These are phyloP conservation scores for Cladosporium sp. DNA, from an alignment of 2,329 filamentous ascomycete species.

Conservation along the genomic window DNA sequence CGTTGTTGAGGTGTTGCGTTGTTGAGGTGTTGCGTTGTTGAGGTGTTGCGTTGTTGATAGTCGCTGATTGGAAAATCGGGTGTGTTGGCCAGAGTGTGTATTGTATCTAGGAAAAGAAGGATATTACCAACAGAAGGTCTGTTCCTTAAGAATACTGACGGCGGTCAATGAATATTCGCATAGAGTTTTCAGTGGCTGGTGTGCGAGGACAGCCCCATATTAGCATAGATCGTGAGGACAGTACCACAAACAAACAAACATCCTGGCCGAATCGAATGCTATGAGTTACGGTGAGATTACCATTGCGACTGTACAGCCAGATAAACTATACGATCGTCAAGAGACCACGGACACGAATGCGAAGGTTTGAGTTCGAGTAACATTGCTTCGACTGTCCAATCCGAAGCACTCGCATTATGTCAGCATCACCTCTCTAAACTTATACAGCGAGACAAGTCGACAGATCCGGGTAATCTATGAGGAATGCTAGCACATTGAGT, in stretches of 20 bases:
- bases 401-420: not conserved
- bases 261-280: not conserved
- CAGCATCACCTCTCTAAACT: not conserved
- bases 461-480: not conserved
- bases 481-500: not conserved
- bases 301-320: not conserved
- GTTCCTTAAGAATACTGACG: not conserved
- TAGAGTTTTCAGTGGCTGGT: not conserved
- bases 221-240: not conserved
- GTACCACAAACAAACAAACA: not conserved
- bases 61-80: not conserved
- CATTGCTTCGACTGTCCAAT: not conserved
- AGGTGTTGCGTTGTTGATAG: not conserved
- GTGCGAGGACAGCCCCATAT: slow-evolving; percentile 1
- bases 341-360: not conserved
- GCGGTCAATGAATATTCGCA: not conserved
- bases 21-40: not conserved
- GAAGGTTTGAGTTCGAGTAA: not conserved
- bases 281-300: not conserved
- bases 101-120: not conserved
- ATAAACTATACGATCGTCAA: not conserved
- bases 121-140: not conserved
- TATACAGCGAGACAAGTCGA: not conserved
- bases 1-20: too few relatives aligned
- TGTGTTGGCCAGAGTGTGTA: not conserved